phyloP scores from a whole-genome alignment of 352 stramenopile species.

The Aphanomyces euteiches region DNA sequence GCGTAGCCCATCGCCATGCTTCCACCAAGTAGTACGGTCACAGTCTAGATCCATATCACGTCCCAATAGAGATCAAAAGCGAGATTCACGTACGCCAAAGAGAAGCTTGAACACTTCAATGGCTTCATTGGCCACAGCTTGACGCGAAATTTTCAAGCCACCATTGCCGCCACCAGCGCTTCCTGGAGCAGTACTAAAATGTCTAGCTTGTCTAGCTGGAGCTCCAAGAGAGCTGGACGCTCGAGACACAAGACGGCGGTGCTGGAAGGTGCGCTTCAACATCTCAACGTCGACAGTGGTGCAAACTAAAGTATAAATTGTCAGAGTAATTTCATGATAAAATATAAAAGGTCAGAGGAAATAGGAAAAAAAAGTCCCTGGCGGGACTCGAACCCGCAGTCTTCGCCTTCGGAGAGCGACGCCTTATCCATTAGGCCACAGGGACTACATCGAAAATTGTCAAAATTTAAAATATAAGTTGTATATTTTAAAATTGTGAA shows the following conservation, averaged over 20 bases:
- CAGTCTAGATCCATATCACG: background rate
- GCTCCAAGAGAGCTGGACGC: background rate
- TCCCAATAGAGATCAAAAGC: background rate
- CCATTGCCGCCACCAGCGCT: background rate
- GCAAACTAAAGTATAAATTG: background rate
- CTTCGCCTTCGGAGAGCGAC: conserved; percentile 24
- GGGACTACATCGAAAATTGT: conserved; percentile 1
- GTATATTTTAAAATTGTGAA: background rate
- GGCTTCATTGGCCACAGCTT: conserved; percentile 50
- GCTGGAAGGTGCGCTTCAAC: background rate
- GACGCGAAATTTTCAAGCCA: conserved; percentile 36
- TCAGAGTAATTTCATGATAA: conserved; percentile 1
- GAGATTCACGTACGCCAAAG: conserved; percentile 39
- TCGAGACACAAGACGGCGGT: background rate
- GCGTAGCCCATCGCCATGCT: conserved; percentile 55
- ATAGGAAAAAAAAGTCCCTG: conserved; percentile 12
- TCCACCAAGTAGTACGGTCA: conserved; percentile 39
- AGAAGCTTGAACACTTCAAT: conserved; percentile 65
- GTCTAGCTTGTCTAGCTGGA: background rate
- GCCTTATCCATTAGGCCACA: conserved; percentile 27
- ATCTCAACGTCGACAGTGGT: background rate
- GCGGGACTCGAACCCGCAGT: conserved; percentile 25
- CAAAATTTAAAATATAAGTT: background rate
- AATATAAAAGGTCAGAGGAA: background rate
- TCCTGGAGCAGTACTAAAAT: background rate